Conservation (phyloP, 139 green algal species). For the Chlorella vulgaris region DNA sequence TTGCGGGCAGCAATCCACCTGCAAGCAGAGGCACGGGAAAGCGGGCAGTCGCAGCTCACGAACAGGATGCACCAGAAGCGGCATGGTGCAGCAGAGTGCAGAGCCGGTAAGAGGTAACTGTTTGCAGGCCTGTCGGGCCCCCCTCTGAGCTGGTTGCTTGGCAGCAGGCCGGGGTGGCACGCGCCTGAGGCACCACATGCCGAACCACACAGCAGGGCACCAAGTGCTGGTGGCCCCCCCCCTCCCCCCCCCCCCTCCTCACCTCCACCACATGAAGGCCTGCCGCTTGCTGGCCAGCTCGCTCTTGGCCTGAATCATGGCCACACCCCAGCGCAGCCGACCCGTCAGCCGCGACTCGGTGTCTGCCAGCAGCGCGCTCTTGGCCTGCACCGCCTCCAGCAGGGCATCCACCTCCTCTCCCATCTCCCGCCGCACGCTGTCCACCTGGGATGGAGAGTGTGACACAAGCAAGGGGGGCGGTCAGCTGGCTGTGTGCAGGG, state of each 20-base stretch:
- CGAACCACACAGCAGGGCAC: too few relatives aligned
- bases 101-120: too few relatives aligned
- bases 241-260: not conserved
- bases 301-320: constrained; percentile 37
- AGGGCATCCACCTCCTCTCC: constrained; percentile 57
- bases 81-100: too few relatives aligned
- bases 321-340: constrained; percentile 48
- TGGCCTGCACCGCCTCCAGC: constrained; percentile 38
- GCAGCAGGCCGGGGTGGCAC: too few relatives aligned
- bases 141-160: too few relatives aligned
- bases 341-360: constrained; percentile 35
- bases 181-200: too few relatives aligned
- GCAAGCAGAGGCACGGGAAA: not conserved
- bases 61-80: too few relatives aligned
- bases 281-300: constrained; percentile 15
- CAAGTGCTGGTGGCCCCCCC: not conserved
- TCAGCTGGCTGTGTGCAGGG: not conserved
- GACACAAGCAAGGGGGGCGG: not conserved
- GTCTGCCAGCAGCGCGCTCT: constrained; percentile 34
- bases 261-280: constrained; percentile 44
- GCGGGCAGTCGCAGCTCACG: too few relatives aligned
- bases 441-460: constrained; percentile 47
- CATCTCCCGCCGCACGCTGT: constrained; percentile 59
- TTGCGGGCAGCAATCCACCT: constrained; percentile 14
- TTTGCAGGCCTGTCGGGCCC: too few relatives aligned